A percentile compares a stretch with the other conserved stretches of the same genome.
Conservation (phyloP, 768 basidiomycete species). For the Austroboletus eburneus region DNA sequence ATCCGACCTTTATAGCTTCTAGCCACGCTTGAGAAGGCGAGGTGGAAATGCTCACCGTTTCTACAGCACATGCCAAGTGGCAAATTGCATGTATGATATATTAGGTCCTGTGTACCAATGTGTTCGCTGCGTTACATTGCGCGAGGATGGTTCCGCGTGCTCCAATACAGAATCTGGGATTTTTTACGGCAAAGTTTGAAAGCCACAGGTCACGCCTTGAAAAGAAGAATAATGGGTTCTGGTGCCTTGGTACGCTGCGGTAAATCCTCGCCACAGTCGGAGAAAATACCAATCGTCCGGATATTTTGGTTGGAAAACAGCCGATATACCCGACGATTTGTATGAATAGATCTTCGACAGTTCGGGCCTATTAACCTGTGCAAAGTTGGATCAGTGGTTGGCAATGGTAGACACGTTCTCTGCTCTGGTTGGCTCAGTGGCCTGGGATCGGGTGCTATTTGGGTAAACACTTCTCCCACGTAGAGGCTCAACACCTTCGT, state of each 20-base stretch:
- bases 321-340: too few relatives aligned
- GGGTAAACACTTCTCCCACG: slow-evolving; percentile 3
- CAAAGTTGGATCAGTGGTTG: neutral
- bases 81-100: slow-evolving; percentile 12
- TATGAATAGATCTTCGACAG: too few relatives aligned
- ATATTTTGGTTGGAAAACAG: too few relatives aligned
- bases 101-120: slow-evolving; percentile 3
- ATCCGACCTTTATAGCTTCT: slow-evolving; percentile 9
- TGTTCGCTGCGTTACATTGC: slow-evolving; percentile 4
- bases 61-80: slow-evolving; percentile 24
- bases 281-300: too few relatives aligned
- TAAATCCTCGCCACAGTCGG: too few relatives aligned
- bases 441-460: neutral
- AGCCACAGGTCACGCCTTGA: too few relatives aligned
- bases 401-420: slow-evolving; percentile 10
- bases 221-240: too few relatives aligned
- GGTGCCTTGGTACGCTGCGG: too few relatives aligned
- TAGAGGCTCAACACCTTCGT: slow-evolving; percentile 1
- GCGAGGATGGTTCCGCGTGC: neutral
- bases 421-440: too few relatives aligned
- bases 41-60: neutral
- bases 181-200: neutral
- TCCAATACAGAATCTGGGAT: neutral
- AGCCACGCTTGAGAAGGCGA: neutral
- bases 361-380: too few relatives aligned